Conservation (phyloP, 2,329 filamentous ascomycete genomes). For the Curvularia verruculosa region DNA sequence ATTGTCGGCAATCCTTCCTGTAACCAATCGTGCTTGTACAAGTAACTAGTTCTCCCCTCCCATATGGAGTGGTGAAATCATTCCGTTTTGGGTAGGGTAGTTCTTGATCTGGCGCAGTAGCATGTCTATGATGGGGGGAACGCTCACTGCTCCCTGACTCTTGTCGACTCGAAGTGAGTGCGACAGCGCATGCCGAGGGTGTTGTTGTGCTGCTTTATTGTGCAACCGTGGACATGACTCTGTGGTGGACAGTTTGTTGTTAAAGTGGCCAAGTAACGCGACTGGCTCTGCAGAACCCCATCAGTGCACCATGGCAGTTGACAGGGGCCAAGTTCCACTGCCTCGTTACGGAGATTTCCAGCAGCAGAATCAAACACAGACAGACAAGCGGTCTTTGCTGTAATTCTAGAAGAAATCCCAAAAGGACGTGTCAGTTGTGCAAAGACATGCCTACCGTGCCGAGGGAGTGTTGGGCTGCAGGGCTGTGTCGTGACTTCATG, state of each 20-base stretch:
- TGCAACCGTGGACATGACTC: background rate
- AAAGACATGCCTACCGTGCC: background rate
- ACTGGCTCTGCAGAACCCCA: background rate
- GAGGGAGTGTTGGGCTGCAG: background rate
- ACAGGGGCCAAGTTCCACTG: background rate
- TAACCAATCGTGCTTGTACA: too few species aligned
- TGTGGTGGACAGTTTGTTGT: background rate
- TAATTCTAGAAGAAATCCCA: background rate
- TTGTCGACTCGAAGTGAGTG: background rate
- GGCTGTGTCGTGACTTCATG: background rate
- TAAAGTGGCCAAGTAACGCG: background rate
- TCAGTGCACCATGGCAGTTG: background rate
- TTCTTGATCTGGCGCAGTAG: background rate
- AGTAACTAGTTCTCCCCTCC: background rate
- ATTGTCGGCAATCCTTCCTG: background rate
- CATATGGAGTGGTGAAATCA: too few species aligned
- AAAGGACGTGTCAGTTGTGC: background rate
- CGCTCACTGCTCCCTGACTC: background rate
- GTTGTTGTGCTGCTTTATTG: background rate
- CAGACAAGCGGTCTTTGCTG: background rate
- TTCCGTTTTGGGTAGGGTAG: background rate
- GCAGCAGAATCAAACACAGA: background rate
- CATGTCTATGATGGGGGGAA: background rate
- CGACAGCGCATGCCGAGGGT: background rate
- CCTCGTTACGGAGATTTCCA: background rate